Evolutionary conservation across 2,329 filamentous ascomycete species (phyloP), one percentile per base, ranked within the genome.

Genomic region (Fusarium citri): DNA sequence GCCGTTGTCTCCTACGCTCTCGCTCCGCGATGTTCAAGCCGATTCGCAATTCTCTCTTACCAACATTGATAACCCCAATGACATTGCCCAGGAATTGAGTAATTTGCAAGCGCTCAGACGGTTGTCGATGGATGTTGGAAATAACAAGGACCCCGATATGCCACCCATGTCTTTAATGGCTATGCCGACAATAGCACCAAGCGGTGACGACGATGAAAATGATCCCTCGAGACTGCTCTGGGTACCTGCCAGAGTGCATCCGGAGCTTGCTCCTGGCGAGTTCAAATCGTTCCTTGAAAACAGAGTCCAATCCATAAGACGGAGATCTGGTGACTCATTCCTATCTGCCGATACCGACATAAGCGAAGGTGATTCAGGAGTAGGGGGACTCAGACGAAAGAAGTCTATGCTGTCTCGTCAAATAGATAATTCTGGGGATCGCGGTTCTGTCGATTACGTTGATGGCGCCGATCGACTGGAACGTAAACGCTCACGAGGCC

Each of bases 221-320:
- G 95, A 98, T 77, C 89, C 94, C 10, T 94, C 94, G 4, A 88
- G 94, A 67, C 82, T 98, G 63, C 92, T 98, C 71, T 99, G 96
- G 96, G 96, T 99, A 8, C 96, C 96, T 8, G 96, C 96, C 25
- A 89, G 94, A 62, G 87, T 99, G 28, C 96, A 99, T 75, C 96
- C 96, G 1, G 96, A 99, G 80, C 85, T 99, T 50, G 96, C 96
- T 5, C 96, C 96, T 2, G 94, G 92, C 76, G 96, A 98, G 74
- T 99, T 98, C 85, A 98, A 97, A 80, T 95, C 92, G 2, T 99
- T 98, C 73, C 87, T 99, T 4, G 95, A 99, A 76, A 97, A 94
- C 68, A 91, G 94, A 76, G 93, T 98, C 15, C 92, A 97, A 73
- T 91, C 93, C 37, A 97, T 98, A 73, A 91, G 94, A 78, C 87